Evolutionary conservation across 257 asterid species (phyloP).

Genomic region (Anisodus acutangulus): DNA sequence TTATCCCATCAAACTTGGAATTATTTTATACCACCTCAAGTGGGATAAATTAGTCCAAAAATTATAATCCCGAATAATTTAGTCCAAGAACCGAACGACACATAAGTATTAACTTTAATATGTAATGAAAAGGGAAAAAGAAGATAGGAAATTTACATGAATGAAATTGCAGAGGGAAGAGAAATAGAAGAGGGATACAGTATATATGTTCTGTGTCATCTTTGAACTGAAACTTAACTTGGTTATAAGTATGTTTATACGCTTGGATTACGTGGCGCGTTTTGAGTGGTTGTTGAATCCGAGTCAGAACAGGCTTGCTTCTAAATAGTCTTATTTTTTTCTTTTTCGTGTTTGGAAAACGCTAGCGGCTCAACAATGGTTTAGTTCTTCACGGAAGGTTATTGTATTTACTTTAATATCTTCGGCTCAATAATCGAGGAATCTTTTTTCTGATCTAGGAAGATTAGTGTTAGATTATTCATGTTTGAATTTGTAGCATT

Average conservation of each 20-base stretch:
- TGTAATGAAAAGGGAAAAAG: neutral
- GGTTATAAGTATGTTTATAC: too few relatives aligned
- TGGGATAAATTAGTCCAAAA: too few relatives aligned
- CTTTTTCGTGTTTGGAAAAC: neutral
- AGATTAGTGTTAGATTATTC: neutral
- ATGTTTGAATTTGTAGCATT: neutral
- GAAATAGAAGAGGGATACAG: too few relatives aligned
- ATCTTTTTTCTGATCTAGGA: neutral
- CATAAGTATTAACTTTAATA: neutral
- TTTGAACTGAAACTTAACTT: too few relatives aligned
- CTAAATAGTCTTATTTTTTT: too few relatives aligned
- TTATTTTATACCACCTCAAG: too few relatives aligned
- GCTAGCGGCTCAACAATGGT: neutral
- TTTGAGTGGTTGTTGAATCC: too few relatives aligned
- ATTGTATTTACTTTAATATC: neutral
- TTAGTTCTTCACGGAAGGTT: neutral
- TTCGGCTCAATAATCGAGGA: neutral
- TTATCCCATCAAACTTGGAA: too few relatives aligned
- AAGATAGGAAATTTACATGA: conserved; percentile 27
- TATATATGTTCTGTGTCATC: too few relatives aligned
- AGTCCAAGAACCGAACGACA: neutral
- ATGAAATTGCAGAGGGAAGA: neutral
- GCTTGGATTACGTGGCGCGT: too few relatives aligned
- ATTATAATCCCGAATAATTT: too few relatives aligned
- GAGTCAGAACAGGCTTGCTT: conserved; percentile 27